These are phyloP conservation scores for Thamnidium elegans DNA, from an alignment of 192 early-diverging fungal species.

Conservation along the genomic window DNA sequence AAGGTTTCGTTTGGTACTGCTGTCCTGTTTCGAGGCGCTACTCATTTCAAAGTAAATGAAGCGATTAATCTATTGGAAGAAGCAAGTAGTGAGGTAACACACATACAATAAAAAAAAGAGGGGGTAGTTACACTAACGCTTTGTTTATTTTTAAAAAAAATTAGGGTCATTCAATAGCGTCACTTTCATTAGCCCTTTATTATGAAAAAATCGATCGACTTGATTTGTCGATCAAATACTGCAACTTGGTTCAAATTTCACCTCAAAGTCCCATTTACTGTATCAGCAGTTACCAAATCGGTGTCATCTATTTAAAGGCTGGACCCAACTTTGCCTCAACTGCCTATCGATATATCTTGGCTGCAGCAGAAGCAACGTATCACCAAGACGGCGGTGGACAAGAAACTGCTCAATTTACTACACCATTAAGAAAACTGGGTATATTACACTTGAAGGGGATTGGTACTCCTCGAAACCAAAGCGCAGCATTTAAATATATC, in stretches of 20 bases:
- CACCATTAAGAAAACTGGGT: constrained; percentile 2
- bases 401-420: background rate
- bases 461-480: background rate
- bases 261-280: constrained; percentile 1
- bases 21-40: too few relatives aligned
- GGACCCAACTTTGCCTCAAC: background rate
- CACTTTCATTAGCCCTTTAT: background rate
- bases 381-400: background rate
- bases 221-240: background rate
- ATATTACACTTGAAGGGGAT: background rate
- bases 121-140: too few relatives aligned
- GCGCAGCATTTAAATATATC: background rate
- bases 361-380: background rate
- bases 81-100: too few relatives aligned
- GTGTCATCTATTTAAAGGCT: background rate
- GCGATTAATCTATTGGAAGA: too few relatives aligned
- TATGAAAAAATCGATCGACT: background rate
- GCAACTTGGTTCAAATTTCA: background rate
- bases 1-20: background rate
- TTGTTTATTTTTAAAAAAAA: background rate
- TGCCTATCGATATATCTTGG: background rate
- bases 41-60: too few relatives aligned
- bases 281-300: background rate
- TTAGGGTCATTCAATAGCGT: background rate
- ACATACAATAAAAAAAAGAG: too few relatives aligned